Conservation (phyloP, 345 rosid species). For the Dovyalis caffra region DNA sequence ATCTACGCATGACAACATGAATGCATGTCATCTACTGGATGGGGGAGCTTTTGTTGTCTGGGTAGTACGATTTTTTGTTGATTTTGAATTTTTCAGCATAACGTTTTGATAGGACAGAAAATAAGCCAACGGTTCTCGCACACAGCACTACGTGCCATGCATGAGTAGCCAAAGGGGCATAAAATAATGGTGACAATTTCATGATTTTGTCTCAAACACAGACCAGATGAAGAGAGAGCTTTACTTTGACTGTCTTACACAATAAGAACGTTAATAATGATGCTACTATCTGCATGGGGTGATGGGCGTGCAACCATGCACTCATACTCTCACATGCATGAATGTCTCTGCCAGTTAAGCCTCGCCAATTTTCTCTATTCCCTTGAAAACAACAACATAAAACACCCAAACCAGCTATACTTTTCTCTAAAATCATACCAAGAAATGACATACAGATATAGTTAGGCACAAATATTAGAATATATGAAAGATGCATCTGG, state of each 20-base stretch:
- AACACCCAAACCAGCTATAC: neutral
- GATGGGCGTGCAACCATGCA: constrained; percentile 36
- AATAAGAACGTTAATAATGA: constrained; percentile 20
- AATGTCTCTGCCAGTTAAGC: neutral
- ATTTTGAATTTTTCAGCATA: too few relatives aligned
- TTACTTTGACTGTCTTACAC: neutral
- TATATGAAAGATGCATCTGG: neutral
- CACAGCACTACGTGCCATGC: too few relatives aligned
- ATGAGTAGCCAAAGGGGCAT: neutral
- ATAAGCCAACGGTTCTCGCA: too few relatives aligned
- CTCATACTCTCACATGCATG: constrained; percentile 33
- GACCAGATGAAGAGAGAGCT: neutral
- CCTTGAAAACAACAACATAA: neutral
- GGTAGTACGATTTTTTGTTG: too few relatives aligned
- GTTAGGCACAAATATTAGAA: neutral
- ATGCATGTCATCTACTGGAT: too few relatives aligned
- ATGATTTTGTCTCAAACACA: constrained; percentile 12
- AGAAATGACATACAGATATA: neutral
- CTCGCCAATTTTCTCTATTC: neutral
- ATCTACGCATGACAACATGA: too few relatives aligned
- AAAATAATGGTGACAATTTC: neutral
- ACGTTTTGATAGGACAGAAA: too few relatives aligned
- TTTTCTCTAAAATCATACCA: neutral
- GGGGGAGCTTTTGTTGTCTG: too few relatives aligned
- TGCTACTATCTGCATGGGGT: constrained; percentile 45